A percentile compares a stretch with the other conserved stretches of the same genome.
These are phyloP conservation scores for Excoecaria cochinchinensis DNA, from an alignment of 345 rosid genomes.

Conservation along the genomic window DNA sequence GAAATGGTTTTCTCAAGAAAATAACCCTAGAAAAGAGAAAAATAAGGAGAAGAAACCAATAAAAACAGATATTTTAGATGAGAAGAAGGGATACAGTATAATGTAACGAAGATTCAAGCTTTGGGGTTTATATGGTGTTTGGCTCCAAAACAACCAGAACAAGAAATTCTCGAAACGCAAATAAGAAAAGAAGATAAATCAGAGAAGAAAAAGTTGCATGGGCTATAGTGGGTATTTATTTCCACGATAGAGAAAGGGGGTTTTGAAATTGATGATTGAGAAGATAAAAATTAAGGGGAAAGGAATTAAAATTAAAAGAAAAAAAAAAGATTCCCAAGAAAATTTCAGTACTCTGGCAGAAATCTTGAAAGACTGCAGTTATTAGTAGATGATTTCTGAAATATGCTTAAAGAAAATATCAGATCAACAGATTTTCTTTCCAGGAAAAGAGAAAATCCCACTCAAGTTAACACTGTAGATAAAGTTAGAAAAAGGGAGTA, in stretches of 20 bases:
- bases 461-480: constrained; percentile 50
- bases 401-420: constrained; percentile 35
- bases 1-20: background rate
- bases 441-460: constrained; percentile 39
- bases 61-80: background rate
- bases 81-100: background rate
- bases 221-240: background rate
- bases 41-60: background rate
- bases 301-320: background rate
- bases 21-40: background rate
- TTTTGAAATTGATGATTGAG: background rate
- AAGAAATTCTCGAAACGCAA: background rate
- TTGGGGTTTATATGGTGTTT: background rate
- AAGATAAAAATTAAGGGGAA: background rate
- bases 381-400: constrained; percentile 17
- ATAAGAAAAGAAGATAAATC: constrained; percentile 7
- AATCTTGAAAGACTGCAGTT: constrained; percentile 25
- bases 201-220: constrained; percentile 17
- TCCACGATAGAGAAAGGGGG: background rate
- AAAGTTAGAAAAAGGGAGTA: constrained; percentile 23
- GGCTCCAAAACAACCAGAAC: background rate
- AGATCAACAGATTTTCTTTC: constrained; percentile 44
- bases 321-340: constrained; percentile 3
- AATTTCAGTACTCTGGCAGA: constrained; percentile 18
- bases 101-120: background rate